phyloP scores from a whole-genome alignment of 805 yeast species.

The Starmerella potacharoeniae region DNA sequence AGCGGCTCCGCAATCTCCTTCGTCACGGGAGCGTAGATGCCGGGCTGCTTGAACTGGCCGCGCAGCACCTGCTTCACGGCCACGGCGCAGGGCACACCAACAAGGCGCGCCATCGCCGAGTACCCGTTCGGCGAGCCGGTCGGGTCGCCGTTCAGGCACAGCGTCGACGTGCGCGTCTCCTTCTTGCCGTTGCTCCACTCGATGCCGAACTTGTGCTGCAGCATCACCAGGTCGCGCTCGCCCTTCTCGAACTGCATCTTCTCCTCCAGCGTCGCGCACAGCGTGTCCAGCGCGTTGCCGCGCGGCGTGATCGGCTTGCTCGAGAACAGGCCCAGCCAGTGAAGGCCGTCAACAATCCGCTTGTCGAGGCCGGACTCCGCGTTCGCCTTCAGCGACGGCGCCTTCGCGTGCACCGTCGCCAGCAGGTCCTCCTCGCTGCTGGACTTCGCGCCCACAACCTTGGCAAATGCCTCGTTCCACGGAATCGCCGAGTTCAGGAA shows the following conservation, averaged over 20 bases:
- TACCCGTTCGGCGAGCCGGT: conserved; percentile 57
- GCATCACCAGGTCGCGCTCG: conserved; percentile 88
- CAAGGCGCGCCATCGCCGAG: conserved; percentile 97
- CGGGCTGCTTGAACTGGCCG: conserved; percentile 67
- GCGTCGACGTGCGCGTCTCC: conserved; percentile 89
- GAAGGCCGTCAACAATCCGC: conserved; percentile 77
- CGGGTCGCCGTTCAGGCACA: conserved; percentile 85
- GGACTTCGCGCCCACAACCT: conserved; percentile 64
- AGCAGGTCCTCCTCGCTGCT: conserved; percentile 59
- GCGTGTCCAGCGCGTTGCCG: conserved; percentile 88
- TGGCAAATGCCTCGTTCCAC: conserved; percentile 82
- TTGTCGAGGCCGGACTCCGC: conserved; percentile 70
- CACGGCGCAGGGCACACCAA: conserved; percentile 97
- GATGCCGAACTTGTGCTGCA: conserved; percentile 96
- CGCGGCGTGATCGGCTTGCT: conserved; percentile 68
- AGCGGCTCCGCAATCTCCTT: conserved; percentile 84
- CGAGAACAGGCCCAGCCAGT: conserved; percentile 89
- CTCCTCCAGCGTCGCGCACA: conserved; percentile 91
- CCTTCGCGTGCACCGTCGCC: conserved; percentile 62
- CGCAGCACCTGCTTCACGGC: conserved; percentile 77
- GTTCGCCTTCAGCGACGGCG: conserved; percentile 42
- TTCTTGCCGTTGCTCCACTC: conserved; percentile 88
- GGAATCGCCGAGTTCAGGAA: conserved; percentile 44
- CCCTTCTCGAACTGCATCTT: conserved; percentile 92
- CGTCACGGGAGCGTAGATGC: conserved; percentile 85